Conservation (phyloP, 2,329 filamentous ascomycete genomes). For the Epichloe scottii region DNA sequence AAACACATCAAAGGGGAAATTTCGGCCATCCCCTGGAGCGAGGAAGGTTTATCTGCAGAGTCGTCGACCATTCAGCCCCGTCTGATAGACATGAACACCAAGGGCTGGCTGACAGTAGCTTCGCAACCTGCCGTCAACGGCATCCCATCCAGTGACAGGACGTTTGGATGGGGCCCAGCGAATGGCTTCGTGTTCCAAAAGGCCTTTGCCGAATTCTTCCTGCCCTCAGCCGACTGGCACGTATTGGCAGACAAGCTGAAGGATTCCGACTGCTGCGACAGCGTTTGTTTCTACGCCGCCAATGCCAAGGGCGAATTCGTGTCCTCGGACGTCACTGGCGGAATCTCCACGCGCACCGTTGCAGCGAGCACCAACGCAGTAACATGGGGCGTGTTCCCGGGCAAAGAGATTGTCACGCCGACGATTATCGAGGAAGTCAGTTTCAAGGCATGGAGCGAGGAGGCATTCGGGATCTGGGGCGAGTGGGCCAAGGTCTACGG, state of each 20-base stretch:
- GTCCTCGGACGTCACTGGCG: slow-evolving; percentile 46
- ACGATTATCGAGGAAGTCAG: slow-evolving; percentile 95
- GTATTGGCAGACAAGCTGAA: slow-evolving; percentile 50
- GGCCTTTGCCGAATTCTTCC: slow-evolving; percentile 93
- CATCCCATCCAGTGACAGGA: slow-evolving; percentile 57
- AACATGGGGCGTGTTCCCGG: slow-evolving; percentile 91
- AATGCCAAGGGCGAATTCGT: slow-evolving; percentile 69
- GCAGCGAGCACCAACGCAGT: slow-evolving; percentile 71
- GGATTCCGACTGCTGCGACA: slow-evolving; percentile 44
- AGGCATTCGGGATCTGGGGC: slow-evolving; percentile 89
- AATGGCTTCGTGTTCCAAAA: slow-evolving; percentile 97
- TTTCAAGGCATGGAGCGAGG: slow-evolving; percentile 87
- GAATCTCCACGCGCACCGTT: slow-evolving; percentile 19
- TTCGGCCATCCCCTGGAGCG: slow-evolving; percentile 81
- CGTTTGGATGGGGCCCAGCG: slow-evolving; percentile 87
- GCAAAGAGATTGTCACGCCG: slow-evolving; percentile 90
- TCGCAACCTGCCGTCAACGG: slow-evolving; percentile 92
- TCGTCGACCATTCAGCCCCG: slow-evolving; percentile 68
- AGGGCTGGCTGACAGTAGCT: slow-evolving; percentile 93
- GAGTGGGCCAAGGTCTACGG: slow-evolving; percentile 89
- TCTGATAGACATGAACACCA: slow-evolving; percentile 61
- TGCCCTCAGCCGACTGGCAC: slow-evolving; percentile 61
- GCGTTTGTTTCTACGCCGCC: slow-evolving; percentile 77
- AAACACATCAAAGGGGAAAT: slow-evolving; percentile 71
- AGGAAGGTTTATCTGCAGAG: slow-evolving; percentile 75